These are phyloP conservation scores for Hemerocallis citrina DNA, from an alignment of 106 monocot species.

Conservation along the genomic window DNA sequence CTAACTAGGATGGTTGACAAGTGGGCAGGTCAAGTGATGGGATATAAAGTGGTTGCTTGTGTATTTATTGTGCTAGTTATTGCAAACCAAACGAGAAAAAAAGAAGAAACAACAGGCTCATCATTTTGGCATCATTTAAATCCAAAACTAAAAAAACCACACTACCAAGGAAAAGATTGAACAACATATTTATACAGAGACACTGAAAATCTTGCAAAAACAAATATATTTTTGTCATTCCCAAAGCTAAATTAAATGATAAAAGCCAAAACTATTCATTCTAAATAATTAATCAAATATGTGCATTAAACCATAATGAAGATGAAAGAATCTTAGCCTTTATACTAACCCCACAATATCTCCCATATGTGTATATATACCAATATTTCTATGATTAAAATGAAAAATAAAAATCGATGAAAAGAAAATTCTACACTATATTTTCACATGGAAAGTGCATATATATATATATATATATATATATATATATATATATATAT, in stretches of 20 bases:
- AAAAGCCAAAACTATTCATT: neutral
- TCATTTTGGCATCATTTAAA: conserved; percentile 17
- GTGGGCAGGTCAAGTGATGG: neutral
- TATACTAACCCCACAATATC: too few relatives aligned
- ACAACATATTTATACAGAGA: neutral
- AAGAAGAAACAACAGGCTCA: neutral
- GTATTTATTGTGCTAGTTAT: conserved; percentile 3
- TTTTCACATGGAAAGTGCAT: too few relatives aligned
- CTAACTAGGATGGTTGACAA: neutral
- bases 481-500: too few relatives aligned
- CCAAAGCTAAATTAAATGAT: conserved; percentile 2
- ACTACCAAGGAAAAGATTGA: conserved; percentile 7
- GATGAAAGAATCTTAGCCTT: too few relatives aligned
- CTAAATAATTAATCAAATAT: neutral
- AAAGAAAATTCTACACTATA: too few relatives aligned
- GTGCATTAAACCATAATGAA: too few relatives aligned
- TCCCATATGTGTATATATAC: too few relatives aligned
- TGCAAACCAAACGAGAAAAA: neutral
- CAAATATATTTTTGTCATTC: too few relatives aligned
- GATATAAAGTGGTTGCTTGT: neutral
- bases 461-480: too few relatives aligned
- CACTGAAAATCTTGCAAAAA: too few relatives aligned
- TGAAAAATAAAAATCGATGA: too few relatives aligned
- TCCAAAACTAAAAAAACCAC: conserved; percentile 6
- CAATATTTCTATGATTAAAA: too few relatives aligned